Conservation (phyloP, 495 filamentous ascomycete genomes). For the Usnea hakonensis region DNA sequence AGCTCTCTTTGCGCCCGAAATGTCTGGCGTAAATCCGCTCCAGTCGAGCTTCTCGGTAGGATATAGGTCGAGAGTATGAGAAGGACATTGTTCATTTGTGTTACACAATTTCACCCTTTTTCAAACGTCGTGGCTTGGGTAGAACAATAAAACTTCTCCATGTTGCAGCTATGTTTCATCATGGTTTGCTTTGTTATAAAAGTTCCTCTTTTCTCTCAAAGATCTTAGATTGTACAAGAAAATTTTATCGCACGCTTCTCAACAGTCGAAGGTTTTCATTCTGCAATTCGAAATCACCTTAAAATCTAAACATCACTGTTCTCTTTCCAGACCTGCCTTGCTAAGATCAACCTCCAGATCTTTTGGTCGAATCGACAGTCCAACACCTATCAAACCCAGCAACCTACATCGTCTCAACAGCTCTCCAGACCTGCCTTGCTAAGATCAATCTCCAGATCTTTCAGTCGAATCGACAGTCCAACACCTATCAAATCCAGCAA, state of each 20-base stretch:
- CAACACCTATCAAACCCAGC: not conserved
- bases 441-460: not conserved
- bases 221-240: too few species aligned
- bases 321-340: not conserved
- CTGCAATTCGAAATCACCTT: too few species aligned
- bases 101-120: too few species aligned
- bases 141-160: too few species aligned
- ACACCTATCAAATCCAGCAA: not conserved
- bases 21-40: not conserved
- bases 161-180: too few species aligned
- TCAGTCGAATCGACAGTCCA: not conserved
- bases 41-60: not conserved
- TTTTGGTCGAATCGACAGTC: not conserved
- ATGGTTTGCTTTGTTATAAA: too few species aligned
- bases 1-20: not conserved
- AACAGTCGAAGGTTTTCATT: too few species aligned
- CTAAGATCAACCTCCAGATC: not conserved
- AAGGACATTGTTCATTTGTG: constrained; percentile 9
- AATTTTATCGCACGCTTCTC: too few species aligned
- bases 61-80: too few species aligned
- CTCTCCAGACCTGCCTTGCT: not conserved
- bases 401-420: not conserved
- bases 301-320: too few species aligned
- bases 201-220: too few species aligned
- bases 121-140: too few species aligned